Percentiles rank a stretch among this genome's conserved stretches.
Conservation (phyloP, 2,329 filamentous ascomycete species). For the Pseudocercospora vitis region DNA sequence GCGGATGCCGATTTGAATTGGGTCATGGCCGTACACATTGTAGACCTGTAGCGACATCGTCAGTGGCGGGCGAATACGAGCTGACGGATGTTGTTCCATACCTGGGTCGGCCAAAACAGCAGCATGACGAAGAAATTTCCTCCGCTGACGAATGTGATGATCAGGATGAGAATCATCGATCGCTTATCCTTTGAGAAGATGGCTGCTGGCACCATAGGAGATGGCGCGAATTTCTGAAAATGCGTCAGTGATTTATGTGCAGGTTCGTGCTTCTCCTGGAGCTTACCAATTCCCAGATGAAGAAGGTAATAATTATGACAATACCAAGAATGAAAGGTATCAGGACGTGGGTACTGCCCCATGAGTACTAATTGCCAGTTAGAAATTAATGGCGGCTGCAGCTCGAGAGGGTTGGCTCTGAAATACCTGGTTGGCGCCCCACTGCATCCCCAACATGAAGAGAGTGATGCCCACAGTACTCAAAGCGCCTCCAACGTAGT, state of each 20-base stretch:
- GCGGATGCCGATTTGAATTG: constrained; percentile 61
- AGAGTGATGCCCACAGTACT: constrained; percentile 52
- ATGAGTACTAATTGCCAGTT: constrained; percentile 33
- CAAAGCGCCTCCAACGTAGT: constrained; percentile 54
- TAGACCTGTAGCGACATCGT: constrained; percentile 36
- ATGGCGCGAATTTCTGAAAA: constrained; percentile 26
- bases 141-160: constrained; percentile 43
- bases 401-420: neutral
- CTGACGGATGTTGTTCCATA: constrained; percentile 24
- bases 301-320: constrained; percentile 34
- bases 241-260: no score
- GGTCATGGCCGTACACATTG: constrained; percentile 62
- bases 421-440: constrained; percentile 26
- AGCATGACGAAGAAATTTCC: constrained; percentile 44
- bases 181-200: constrained; percentile 35
- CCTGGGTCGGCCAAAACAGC: constrained; percentile 64
- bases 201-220: constrained; percentile 37
- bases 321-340: constrained; percentile 36
- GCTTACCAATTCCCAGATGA: constrained; percentile 32
- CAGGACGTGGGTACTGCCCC: constrained; percentile 35
- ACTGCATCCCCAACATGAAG: constrained; percentile 49
- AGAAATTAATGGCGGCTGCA: neutral
- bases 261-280: no score
- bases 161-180: constrained; percentile 39
- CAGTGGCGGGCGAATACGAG: neutral